Conservation (phyloP, 768 basidiomycete genomes). For the Phanerochaete sordida region DNA sequence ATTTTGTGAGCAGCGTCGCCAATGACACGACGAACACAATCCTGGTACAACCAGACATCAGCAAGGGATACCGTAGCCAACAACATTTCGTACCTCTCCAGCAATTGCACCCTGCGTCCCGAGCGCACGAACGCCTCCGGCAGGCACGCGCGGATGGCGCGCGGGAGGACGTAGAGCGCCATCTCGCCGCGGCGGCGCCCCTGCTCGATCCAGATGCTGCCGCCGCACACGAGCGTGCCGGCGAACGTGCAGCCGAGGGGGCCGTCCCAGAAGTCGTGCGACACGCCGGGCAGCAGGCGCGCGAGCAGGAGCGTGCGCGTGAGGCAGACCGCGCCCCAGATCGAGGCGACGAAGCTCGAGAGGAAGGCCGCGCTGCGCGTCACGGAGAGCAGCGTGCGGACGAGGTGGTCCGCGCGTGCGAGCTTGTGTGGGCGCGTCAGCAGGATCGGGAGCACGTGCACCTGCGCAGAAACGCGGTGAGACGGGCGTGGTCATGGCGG, state of each 20-base stretch:
- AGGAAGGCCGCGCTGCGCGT: constrained; percentile 70
- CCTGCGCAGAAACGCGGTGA: constrained; percentile 37
- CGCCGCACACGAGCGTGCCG: constrained; percentile 68
- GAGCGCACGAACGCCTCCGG: constrained; percentile 50
- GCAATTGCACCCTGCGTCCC: constrained; percentile 36
- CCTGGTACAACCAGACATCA: constrained; percentile 31
- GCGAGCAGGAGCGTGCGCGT: constrained; percentile 65
- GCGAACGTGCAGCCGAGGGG: constrained; percentile 64
- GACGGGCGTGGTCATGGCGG: background rate
- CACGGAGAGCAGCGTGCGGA: constrained; percentile 44
- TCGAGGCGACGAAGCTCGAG: constrained; percentile 65
- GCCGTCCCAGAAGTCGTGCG: constrained; percentile 80
- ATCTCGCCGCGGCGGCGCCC: constrained; percentile 72
- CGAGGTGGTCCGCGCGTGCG: constrained; percentile 37
- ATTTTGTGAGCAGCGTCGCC: constrained; percentile 61
- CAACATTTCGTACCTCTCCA: constrained; percentile 54
- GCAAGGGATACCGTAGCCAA: background rate
- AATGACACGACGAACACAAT: constrained; percentile 60
- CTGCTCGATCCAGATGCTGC: constrained; percentile 78
- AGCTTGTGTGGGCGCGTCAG: constrained; percentile 55
- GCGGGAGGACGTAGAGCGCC: constrained; percentile 73
- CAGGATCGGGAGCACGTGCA: constrained; percentile 64
- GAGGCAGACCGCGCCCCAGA: constrained; percentile 68
- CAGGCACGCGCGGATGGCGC: constrained; percentile 62
- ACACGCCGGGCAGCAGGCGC: constrained; percentile 58